These are phyloP conservation scores for Lagerstroemia speciosa DNA, from an alignment of 345 rosid species.

Conservation along the genomic window DNA sequence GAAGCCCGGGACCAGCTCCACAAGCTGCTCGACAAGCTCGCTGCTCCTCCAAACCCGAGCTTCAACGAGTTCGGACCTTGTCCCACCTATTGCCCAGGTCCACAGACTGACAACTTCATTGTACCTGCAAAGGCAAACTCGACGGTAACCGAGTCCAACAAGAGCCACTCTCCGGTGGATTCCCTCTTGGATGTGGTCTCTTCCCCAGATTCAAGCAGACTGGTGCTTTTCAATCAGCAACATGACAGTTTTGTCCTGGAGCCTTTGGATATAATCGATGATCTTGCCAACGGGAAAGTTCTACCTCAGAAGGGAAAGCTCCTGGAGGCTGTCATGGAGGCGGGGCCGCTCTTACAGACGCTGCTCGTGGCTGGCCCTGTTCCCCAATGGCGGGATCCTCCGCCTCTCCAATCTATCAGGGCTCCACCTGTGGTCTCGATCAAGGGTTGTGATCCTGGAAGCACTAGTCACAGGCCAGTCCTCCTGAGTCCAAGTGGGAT, in stretches of 20 bases:
- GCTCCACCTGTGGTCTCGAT: conserved; percentile 41
- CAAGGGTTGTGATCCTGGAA: conserved; percentile 17
- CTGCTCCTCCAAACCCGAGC: conserved; percentile 14
- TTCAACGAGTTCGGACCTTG: background rate
- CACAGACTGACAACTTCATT: conserved; percentile 15
- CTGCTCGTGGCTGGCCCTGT: conserved; percentile 83
- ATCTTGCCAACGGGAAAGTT: conserved; percentile 36
- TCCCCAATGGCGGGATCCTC: conserved; percentile 95
- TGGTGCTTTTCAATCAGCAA: background rate
- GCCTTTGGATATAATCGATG: conserved; percentile 32
- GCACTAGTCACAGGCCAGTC: conserved; percentile 11
- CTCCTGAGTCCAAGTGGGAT: conserved; percentile 5
- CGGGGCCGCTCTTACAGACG: conserved; percentile 74
- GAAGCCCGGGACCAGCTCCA: conserved; percentile 65
- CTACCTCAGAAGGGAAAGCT: conserved; percentile 72
- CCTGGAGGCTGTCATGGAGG: conserved; percentile 52
- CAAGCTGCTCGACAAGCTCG: conserved; percentile 33
- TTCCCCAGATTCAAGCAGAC: conserved; percentile 55
- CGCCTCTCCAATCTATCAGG: conserved; percentile 52
- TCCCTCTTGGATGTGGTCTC: conserved; percentile 65
- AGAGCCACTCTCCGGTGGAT: conserved; percentile 49
- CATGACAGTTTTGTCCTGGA: conserved; percentile 16
- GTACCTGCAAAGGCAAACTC: conserved; percentile 50
- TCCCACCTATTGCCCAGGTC: conserved; percentile 6
- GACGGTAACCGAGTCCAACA: conserved; percentile 69